Evolutionary conservation across 352 stramenopile genomes (phyloP), one percentile per base, ranked within the genome.

Genomic region (Phytopythium montanum): DNA sequence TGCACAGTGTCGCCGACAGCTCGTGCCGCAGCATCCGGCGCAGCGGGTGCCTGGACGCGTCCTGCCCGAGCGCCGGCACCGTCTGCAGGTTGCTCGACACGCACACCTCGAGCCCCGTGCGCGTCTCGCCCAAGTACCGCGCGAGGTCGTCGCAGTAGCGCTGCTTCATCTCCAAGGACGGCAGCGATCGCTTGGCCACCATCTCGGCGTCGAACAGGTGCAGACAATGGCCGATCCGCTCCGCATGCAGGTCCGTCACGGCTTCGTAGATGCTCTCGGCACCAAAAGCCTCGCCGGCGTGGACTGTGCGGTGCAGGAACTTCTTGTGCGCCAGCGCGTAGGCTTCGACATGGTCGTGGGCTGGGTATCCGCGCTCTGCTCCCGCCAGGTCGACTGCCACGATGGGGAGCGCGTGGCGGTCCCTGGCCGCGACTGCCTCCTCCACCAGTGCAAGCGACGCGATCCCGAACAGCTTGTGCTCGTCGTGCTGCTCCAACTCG

Each of bases 21-120:
- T 90, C 88, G 61, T 89, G 85, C 54, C 86, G 73, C 45, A 96
- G 76, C 87, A 97, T 96, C 25, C 85, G 64, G 10, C 78, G 79
- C 44, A 93, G 70, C 34, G 87, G 84, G 61, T 97, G 88, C 28
- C 72, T 81, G 59, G 62, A 76, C 28, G 78, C 68, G 71, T 96
- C 83, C 33, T 81, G 75, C 50, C 89, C 39, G 64, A 96, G 73
- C n/a, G 79, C 75, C 4, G 86, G 87, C 23, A 84, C 72, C 3
- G 88, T 96, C 70, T 96, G 88, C 58, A 94, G 63, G 65, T 96
- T 96, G 63, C 83, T 94, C 23, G 78, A 94, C 45, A 96, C 58
- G 57, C 88, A 96, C 33, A 96, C 85, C 56, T 96, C 88, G 19
- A 96, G 62, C 61, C 84, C 93, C 57, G 83, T 94, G 36, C 87